Evolutionary conservation across 768 basidiomycete species (phyloP).

Genomic region (Trametes coccinea): DNA sequence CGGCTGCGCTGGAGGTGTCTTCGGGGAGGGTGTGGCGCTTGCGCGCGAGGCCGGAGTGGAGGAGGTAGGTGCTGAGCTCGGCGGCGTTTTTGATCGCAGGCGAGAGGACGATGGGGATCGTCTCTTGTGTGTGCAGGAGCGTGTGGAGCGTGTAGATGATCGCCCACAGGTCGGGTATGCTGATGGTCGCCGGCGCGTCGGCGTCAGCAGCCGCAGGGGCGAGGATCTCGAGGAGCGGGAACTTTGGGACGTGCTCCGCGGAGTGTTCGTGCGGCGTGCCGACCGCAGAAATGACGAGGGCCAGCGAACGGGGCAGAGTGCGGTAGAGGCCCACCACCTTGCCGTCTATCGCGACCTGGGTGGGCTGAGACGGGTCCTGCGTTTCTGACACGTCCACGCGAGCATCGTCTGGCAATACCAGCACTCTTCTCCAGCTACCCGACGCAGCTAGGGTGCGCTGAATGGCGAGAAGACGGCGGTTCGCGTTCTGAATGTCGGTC

Average conservation of each 20-base stretch:
- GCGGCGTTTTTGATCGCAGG: slow-evolving; percentile 30
- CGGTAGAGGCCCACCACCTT: slow-evolving; percentile 17
- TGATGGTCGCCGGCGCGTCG: slow-evolving; percentile 14
- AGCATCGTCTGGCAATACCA: slow-evolving; percentile 19
- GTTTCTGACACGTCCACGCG: slow-evolving; percentile 6
- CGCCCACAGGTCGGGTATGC: slow-evolving; percentile 42
- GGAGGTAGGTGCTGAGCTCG: slow-evolving; percentile 40
- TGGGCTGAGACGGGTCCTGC: slow-evolving; percentile 9
- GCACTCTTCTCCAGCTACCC: slow-evolving; percentile 5
- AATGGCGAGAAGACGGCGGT: slow-evolving; percentile 9
- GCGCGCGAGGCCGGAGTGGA: slow-evolving; percentile 39
- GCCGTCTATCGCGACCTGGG: slow-evolving; percentile 18
- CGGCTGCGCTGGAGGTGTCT: slow-evolving; percentile 13
- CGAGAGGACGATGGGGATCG: slow-evolving; percentile 42
- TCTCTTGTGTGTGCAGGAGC: slow-evolving; percentile 39
- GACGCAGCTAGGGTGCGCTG: slow-evolving; percentile 7
- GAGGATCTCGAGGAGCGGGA: slow-evolving; percentile 20
- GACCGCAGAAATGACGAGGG: slow-evolving; percentile 20
- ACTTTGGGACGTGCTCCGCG: slow-evolving; percentile 21
- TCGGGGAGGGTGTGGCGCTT: slow-evolving; percentile 18
- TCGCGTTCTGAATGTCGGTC: slow-evolving; percentile 6
- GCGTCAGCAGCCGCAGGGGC: slow-evolving; percentile 6
- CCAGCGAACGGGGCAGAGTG: slow-evolving; percentile 18
- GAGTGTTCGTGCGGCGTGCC: slow-evolving; percentile 19
- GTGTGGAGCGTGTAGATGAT: slow-evolving; percentile 44